phyloP scores from a whole-genome alignment of 306 rosid genomes.

The Begonia loranthoides region DNA sequence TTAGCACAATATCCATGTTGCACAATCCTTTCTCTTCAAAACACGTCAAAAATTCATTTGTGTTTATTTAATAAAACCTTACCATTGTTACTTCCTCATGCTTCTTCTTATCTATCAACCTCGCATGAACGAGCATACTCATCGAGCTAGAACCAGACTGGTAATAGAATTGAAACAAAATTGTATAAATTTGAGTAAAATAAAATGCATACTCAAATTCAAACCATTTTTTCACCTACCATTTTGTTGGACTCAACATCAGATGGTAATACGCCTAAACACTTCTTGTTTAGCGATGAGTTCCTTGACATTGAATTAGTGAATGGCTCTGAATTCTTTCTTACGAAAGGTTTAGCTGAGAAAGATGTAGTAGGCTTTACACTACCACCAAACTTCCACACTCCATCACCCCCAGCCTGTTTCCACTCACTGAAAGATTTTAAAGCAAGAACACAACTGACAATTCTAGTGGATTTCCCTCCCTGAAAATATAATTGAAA shows the following conservation, averaged over 20 bases:
- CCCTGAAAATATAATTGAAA: constrained; percentile 34
- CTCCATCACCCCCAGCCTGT: constrained; percentile 63
- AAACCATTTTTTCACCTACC: constrained; percentile 49
- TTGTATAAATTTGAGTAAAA: constrained; percentile 2
- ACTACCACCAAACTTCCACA: constrained; percentile 84
- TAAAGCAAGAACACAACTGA: constrained; percentile 62
- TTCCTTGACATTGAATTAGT: constrained; percentile 60
- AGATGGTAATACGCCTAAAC: constrained; percentile 18
- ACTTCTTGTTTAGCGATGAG: constrained; percentile 51
- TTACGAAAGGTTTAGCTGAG: constrained; percentile 43
- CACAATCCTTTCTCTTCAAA: too few species aligned
- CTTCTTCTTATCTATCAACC: constrained; percentile 62
- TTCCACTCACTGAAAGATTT: constrained; percentile 89
- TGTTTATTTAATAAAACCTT: constrained; percentile 8
- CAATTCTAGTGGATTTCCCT: constrained; percentile 77
- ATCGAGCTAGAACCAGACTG: constrained; percentile 55
- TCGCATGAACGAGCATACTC: constrained; percentile 63
- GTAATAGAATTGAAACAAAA: constrained; percentile 6
- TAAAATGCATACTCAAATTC: constrained; percentile 8
- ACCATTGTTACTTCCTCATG: constrained; percentile 92
- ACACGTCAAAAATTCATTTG: too few species aligned
- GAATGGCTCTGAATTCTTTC: constrained; percentile 84
- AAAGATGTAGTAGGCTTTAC: constrained; percentile 28
- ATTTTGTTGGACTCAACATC: constrained; percentile 60
- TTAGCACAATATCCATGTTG: too few species aligned